Evolutionary conservation across 2,329 filamentous ascomycete species (phyloP).

Genomic region (Shiraia sp.): DNA sequence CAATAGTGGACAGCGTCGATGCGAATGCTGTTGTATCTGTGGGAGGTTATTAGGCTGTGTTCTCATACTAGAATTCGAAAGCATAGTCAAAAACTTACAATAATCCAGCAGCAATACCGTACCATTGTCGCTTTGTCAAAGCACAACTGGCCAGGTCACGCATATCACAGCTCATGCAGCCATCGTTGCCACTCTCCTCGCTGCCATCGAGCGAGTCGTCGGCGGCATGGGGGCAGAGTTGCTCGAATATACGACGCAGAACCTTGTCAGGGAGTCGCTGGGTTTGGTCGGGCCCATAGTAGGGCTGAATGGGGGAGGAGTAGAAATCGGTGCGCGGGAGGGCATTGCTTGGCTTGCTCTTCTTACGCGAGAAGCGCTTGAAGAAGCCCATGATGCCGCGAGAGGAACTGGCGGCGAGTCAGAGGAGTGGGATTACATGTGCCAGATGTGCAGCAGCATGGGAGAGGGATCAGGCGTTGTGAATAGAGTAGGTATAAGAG

Average conservation of each 20-base stretch:
- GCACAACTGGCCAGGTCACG: conserved; percentile 83
- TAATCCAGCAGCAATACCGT: conserved; percentile 57
- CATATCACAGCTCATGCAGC: conserved; percentile 92
- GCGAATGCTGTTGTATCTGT: conserved; percentile 83
- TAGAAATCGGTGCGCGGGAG: conserved; percentile 35
- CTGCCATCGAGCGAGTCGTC: conserved; percentile 76
- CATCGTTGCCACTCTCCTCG: conserved; percentile 76
- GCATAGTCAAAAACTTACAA: conserved; percentile 59
- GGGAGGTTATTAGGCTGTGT: conserved; percentile 16
- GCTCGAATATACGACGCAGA: conserved; percentile 75
- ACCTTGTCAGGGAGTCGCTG: conserved; percentile 66
- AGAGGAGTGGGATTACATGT: neutral
- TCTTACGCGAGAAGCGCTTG: conserved; percentile 53
- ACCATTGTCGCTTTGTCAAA: conserved; percentile 75
- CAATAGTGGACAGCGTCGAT: conserved; percentile 97
- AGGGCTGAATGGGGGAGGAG: conserved; percentile 27
- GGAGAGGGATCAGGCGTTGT: too few relatives aligned
- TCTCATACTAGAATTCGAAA: neutral
- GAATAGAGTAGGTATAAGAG: too few relatives aligned
- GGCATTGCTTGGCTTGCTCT: conserved; percentile 29
- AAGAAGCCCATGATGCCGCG: conserved; percentile 54
- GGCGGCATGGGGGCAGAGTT: conserved; percentile 79
- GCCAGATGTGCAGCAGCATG: neutral
- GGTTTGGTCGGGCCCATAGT: conserved; percentile 49
- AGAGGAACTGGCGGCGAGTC: conserved; percentile 20